These are phyloP conservation scores for Aureobasidium sp. DNA, from an alignment of 2,329 filamentous ascomycete species.

Conservation along the genomic window DNA sequence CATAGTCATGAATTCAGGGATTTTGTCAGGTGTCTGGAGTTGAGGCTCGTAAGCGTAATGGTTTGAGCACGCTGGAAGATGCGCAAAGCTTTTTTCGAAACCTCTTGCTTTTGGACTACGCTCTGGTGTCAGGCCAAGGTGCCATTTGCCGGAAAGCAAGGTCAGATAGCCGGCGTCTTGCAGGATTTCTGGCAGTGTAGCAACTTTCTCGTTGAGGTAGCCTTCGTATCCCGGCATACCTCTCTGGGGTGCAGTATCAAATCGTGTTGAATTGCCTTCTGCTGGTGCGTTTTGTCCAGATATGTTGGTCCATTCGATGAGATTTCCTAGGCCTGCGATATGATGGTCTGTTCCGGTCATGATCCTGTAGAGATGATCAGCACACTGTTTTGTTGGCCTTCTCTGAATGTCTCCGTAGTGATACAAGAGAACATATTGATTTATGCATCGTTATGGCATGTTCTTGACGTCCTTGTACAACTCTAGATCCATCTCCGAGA, in stretches of 20 bases:
- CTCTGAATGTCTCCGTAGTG: not conserved
- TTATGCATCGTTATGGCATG: not conserved
- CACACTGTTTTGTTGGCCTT: not conserved
- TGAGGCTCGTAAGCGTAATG: conserved; percentile 50
- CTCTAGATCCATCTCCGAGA: not conserved
- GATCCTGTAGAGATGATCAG: conserved; percentile 29
- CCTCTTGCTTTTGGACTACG: conserved; percentile 50
- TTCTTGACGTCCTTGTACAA: not conserved
- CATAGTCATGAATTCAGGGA: conserved; percentile 38
- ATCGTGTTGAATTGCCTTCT: conserved; percentile 37
- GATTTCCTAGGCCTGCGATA: conserved; percentile 52
- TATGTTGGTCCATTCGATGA: conserved; percentile 53
- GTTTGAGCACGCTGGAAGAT: conserved; percentile 54
- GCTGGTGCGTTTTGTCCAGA: conserved; percentile 48
- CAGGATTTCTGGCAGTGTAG: conserved; percentile 51
- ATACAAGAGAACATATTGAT: not conserved
- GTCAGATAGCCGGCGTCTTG: conserved; percentile 54
- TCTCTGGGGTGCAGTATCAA: conserved; percentile 48
- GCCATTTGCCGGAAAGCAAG: conserved; percentile 58
- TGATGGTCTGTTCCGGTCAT: conserved; percentile 59
- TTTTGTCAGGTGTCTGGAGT: conserved; percentile 29
- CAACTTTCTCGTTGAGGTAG: conserved; percentile 55
- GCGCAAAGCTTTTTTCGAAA: conserved; percentile 53
- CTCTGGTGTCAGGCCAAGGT: conserved; percentile 53
- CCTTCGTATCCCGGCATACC: conserved; percentile 57